Base-by-base conservation (phyloP, 495 filamentous ascomycete genomes). In the Xylona heveae region DNA sequence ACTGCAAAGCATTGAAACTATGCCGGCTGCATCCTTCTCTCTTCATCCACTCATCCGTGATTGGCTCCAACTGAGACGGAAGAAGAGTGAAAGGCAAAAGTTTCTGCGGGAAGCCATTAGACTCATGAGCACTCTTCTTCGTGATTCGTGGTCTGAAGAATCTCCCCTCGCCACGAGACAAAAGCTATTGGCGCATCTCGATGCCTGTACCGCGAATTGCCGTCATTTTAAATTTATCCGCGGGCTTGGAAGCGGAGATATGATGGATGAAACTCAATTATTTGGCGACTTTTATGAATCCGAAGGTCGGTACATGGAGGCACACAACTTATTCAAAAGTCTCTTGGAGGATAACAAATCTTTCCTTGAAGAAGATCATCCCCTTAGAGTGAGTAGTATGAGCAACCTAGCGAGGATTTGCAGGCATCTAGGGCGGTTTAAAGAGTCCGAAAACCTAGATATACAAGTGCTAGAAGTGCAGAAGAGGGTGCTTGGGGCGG, bases 1-100 rank as follows among this genome's bases (percentile, higher is more conserved):
- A 7, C 6, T 24, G 32, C 19, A 30, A 40, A 33, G 29, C n/a
- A 21, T 19, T 28, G 19, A 12, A 32, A n/a, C 28, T 26, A 9
- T 26, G 14, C 14, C 30, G 8, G 5, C 20, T 19, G 10, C 21
- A 35, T 17, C 21, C 4, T 23, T 41, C 31, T 24, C 42, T n/a
- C 30, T 42, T 16, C 42, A 44, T 28, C 42, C 39, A 5, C 30
- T 44, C 28, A 33, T 44, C 28, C 26, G 29, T 31, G 42, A 44
- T 26, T 44, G 42, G 38, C 1, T 42, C 10, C 37, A 34, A 31
- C 19, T 41, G 13, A 31, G 37, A 28, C n/a, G n/a, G n/a, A n/a
- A n/a, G n/a, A n/a, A n/a, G n/a, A n/a, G n/a, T n/a, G n/a, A n/a
- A n/a, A n/a, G n/a, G n/a, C n/a, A n/a, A n/a, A n/a, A n/a, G n/a